A percentile compares a stretch with the other conserved stretches of the same genome.
These are phyloP conservation scores for Entomortierella chlamydospora DNA, from an alignment of 192 early-diverging fungal genomes.

Conservation along the genomic window DNA sequence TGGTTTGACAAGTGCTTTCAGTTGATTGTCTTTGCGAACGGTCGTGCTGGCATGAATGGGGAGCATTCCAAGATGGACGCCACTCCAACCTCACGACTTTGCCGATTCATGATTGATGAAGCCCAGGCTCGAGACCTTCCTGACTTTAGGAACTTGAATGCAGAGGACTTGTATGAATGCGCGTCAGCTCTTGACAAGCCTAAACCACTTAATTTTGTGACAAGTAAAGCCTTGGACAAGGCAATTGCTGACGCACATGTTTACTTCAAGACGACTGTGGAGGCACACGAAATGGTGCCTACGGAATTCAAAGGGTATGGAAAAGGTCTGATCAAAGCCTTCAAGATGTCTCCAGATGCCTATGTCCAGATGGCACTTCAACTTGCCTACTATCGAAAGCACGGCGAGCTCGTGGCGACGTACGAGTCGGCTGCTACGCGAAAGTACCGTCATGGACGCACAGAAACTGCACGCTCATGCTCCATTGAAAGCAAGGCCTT, in stretches of 20 bases:
- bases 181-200: constrained; percentile 51
- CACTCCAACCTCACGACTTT: constrained; percentile 80
- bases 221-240: constrained; percentile 53
- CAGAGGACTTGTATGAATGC: constrained; percentile 42
- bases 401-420: constrained; percentile 71
- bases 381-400: constrained; percentile 83
- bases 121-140: constrained; percentile 38
- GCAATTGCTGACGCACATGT: constrained; percentile 69
- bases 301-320: constrained; percentile 82
- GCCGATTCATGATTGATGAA: constrained; percentile 73
- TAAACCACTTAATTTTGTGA: constrained; percentile 69
- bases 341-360: constrained; percentile 79
- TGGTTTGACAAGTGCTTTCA: constrained; percentile 90
- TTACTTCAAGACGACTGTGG: constrained; percentile 76
- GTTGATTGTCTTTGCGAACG: constrained; percentile 80
- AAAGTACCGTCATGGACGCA: constrained; percentile 86
- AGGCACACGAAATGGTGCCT: constrained; percentile 69
- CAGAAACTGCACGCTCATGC: constrained; percentile 87
- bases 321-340: constrained; percentile 54
- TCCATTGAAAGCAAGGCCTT: constrained; percentile 78
- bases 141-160: constrained; percentile 46
- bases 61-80: constrained; percentile 80
- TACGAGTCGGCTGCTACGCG: constrained; percentile 91
- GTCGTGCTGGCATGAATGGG: constrained; percentile 70
- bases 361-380: constrained; percentile 92